Evolutionary conservation across 345 rosid species (phyloP).

Genomic region (Turnera subulata): DNA sequence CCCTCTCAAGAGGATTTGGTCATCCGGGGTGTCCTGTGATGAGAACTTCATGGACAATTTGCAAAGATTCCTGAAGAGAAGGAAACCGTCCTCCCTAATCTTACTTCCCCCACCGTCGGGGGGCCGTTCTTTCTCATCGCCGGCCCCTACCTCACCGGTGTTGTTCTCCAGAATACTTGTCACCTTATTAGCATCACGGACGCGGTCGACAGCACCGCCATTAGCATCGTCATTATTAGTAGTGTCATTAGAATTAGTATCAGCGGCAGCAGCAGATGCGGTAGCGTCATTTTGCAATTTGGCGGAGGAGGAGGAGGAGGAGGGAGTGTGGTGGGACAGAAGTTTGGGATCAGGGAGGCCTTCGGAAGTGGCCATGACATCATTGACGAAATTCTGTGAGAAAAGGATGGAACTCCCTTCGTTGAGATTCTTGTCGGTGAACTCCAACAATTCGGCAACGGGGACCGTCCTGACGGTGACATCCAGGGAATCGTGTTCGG

Average conservation of each 20-base stretch:
- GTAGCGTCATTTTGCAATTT: slow-evolving; percentile 37
- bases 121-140: background rate
- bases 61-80: slow-evolving; percentile 77
- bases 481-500: slow-evolving; percentile 65
- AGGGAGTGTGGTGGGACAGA: slow-evolving; percentile 19
- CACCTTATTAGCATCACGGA: slow-evolving; percentile 20
- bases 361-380: slow-evolving; percentile 63
- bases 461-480: slow-evolving; percentile 46
- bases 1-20: slow-evolving; percentile 88
- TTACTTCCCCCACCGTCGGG: slow-evolving; percentile 34
- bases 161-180: slow-evolving; percentile 19
- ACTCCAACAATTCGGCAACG: slow-evolving; percentile 68
- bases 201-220: background rate
- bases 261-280: too few relatives aligned
- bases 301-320: slow-evolving; percentile 20
- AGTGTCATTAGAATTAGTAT: too few relatives aligned
- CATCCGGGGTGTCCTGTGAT: slow-evolving; percentile 83
- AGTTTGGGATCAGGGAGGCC: slow-evolving; percentile 47
- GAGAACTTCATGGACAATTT: slow-evolving; percentile 95
- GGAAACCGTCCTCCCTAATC: slow-evolving; percentile 85
- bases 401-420: slow-evolving; percentile 80
- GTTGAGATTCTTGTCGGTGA: slow-evolving; percentile 78
- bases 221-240: background rate
- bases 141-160: slow-evolving; percentile 8
- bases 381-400: slow-evolving; percentile 69